These are phyloP conservation scores for Austroboletus eburneus DNA, from an alignment of 768 basidiomycete genomes.

Conservation along the genomic window DNA sequence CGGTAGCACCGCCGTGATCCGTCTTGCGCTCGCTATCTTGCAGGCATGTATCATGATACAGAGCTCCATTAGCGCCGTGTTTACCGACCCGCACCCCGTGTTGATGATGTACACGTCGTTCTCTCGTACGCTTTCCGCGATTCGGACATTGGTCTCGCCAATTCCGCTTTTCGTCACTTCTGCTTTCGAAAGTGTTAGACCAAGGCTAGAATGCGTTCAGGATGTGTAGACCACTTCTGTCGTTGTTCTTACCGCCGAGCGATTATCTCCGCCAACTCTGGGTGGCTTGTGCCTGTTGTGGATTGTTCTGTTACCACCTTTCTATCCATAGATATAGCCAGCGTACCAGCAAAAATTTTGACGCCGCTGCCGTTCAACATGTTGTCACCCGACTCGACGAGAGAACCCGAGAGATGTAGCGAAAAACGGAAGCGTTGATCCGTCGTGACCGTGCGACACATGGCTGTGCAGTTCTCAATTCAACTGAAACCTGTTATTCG, in stretches of 20 bases:
- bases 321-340: not conserved
- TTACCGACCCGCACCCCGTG: constrained; percentile 81
- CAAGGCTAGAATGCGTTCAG: constrained; percentile 59
- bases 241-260: constrained; percentile 65
- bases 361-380: constrained; percentile 58
- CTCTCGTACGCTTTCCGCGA: constrained; percentile 93
- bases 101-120: constrained; percentile 99
- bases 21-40: constrained; percentile 97
- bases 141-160: constrained; percentile 88
- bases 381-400: constrained; percentile 16
- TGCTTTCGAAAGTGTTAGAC: constrained; percentile 81
- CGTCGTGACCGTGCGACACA: constrained; percentile 13
- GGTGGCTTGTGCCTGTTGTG: constrained; percentile 88
- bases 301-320: constrained; percentile 1
- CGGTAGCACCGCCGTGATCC: constrained; percentile 98
- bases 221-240: constrained; percentile 13
- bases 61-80: constrained; percentile 95
- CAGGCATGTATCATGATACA: constrained; percentile 99
- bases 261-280: constrained; percentile 91
- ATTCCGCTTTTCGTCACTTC: constrained; percentile 85
- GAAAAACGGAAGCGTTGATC: constrained; percentile 8
- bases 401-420: constrained; percentile 5
- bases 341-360: constrained; percentile 56
- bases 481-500: not conserved
- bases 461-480: constrained; percentile 13